Conservation (phyloP, 768 basidiomycete genomes). For the Agaricus subrufescens region DNA sequence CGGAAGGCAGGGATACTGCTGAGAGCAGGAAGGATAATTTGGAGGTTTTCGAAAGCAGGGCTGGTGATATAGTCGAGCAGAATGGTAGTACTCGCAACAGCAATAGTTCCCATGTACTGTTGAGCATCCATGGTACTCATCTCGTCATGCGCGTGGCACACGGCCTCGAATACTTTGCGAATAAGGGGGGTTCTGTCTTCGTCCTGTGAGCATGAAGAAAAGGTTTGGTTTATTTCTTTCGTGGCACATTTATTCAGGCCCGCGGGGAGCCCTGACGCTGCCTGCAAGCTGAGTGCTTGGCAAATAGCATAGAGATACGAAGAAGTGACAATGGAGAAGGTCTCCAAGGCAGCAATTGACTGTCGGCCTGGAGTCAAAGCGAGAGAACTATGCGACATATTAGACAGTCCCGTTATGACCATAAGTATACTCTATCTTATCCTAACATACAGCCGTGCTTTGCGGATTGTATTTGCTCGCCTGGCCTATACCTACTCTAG, state of each 20-base stretch:
- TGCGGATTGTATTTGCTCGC: too few relatives aligned
- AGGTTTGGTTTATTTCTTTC: constrained; percentile 44
- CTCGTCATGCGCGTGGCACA: constrained; percentile 53
- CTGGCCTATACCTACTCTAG: too few relatives aligned
- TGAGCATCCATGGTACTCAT: constrained; percentile 70
- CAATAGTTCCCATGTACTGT: constrained; percentile 68
- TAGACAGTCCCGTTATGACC: constrained; percentile 1
- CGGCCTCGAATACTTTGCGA: constrained; percentile 32
- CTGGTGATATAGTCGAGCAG: constrained; percentile 61
- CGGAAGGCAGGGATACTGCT: constrained; percentile 51
- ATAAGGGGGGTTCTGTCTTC: constrained; percentile 27
- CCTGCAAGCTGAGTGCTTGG: constrained; percentile 82
- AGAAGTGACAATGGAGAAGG: constrained; percentile 67
- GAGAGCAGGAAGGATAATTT: constrained; percentile 25
- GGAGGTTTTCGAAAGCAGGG: constrained; percentile 25
- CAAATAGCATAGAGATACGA: constrained; percentile 71
- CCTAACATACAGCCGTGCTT: too few relatives aligned
- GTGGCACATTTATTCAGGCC: constrained; percentile 42
- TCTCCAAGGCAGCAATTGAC: constrained; percentile 73
- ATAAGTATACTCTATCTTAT: too few relatives aligned
- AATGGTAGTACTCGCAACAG: constrained; percentile 52
- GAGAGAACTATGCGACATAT: constrained; percentile 50
- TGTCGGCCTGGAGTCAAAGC: constrained; percentile 81
- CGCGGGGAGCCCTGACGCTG: constrained; percentile 56
- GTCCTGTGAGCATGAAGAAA: constrained; percentile 33